Percentiles rank a stretch among this genome's conserved stretches.
phyloP scores from a whole-genome alignment of 805 yeast species.

The Kodamaea lidongshanica region DNA sequence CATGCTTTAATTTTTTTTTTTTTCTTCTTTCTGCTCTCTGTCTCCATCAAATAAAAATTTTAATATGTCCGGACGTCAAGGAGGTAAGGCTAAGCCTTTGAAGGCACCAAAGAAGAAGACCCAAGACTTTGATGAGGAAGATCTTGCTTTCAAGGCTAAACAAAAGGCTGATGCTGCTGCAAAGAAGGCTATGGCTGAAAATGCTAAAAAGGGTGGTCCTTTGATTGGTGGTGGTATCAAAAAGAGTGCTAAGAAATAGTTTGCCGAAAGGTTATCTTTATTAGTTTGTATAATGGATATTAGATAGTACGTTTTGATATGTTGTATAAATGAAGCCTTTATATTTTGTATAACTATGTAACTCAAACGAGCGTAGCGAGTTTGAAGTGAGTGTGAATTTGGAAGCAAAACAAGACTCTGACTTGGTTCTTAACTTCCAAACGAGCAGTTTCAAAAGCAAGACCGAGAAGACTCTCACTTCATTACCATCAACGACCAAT shows the following conservation, averaged over 20 bases:
- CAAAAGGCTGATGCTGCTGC: conserved; percentile 94
- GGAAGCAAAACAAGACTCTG: too few species aligned
- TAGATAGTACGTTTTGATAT: too few species aligned
- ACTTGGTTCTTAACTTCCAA: too few species aligned
- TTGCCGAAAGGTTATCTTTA: not conserved
- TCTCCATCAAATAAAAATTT: not conserved
- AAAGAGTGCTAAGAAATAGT: conserved; percentile 51
- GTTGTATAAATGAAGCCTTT: too few species aligned
- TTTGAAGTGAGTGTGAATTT: too few species aligned
- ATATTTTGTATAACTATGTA: too few species aligned
- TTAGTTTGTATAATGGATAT: too few species aligned
- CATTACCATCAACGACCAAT: too few species aligned
- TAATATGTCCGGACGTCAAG: conserved; percentile 91
- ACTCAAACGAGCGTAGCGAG: too few species aligned
- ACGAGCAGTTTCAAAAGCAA: too few species aligned
- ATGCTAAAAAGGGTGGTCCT: conserved; percentile 88
- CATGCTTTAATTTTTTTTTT: conserved; percentile 17
- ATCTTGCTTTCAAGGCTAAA: conserved; percentile 83
- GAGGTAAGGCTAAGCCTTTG: conserved; percentile 91
- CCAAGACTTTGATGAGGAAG: conserved; percentile 80
- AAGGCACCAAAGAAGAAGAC: conserved; percentile 79
- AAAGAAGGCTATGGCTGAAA: conserved; percentile 79
- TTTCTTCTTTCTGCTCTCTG: conserved; percentile 1
- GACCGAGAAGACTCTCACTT: too few species aligned
- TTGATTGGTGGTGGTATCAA: conserved; percentile 92